Percentiles rank a stretch among this genome's conserved stretches.
phyloP scores from a whole-genome alignment of 495 filamentous ascomycete genomes.

The Pyronema omphalodes region DNA sequence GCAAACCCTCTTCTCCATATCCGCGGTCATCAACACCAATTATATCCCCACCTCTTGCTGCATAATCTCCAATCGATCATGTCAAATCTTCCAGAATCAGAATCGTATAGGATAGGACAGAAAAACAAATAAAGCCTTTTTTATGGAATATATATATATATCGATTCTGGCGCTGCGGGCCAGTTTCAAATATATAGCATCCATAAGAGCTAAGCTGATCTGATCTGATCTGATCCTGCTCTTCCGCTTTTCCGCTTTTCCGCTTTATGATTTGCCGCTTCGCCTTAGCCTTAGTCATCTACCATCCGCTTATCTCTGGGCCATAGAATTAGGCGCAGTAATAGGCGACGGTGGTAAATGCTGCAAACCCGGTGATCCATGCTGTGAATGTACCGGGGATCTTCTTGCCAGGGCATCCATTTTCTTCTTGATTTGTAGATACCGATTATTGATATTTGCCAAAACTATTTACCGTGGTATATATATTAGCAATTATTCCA shows the following conservation, averaged over 20 bases:
- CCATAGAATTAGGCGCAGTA: not conserved
- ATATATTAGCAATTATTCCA: too few species aligned
- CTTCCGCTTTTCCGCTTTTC: too few species aligned
- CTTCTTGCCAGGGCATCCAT: not conserved
- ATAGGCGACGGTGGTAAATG: not conserved
- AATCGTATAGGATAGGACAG: too few species aligned
- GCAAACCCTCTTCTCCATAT: not conserved
- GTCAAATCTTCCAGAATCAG: too few species aligned
- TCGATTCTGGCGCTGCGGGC: not conserved
- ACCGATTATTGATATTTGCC: not conserved
- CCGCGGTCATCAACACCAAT: not conserved
- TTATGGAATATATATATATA: not conserved
- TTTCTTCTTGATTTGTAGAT: not conserved
- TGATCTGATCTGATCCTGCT: not conserved
- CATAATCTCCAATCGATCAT: too few species aligned
- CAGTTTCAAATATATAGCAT: not conserved
- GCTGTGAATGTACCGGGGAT: not conserved
- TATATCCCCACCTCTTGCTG: too few species aligned
- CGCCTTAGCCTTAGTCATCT: too few species aligned
- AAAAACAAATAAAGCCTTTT: too few species aligned
- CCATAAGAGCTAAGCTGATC: not conserved
- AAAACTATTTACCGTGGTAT: not conserved
- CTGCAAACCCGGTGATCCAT: not conserved
- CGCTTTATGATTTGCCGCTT: too few species aligned
- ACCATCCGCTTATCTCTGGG: not conserved